These are phyloP conservation scores for Talaromyces sp. DNA, from an alignment of 2,329 filamentous ascomycete genomes.

Conservation along the genomic window DNA sequence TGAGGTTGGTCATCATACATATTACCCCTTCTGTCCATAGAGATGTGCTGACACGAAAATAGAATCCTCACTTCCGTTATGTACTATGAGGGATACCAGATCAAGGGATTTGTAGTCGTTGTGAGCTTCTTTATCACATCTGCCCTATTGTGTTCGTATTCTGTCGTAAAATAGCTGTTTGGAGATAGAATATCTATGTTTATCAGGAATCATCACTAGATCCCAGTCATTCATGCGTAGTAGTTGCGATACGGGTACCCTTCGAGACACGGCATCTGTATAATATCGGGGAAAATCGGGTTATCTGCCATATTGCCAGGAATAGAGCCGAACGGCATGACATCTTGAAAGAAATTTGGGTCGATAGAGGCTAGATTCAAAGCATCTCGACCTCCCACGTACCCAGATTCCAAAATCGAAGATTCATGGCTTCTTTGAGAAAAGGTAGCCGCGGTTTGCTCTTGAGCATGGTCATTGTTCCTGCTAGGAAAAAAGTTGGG, in stretches of 20 bases:
- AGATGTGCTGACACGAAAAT: not conserved
- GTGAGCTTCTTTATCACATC: not conserved
- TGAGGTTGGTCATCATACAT: not conserved
- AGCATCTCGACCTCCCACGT: not conserved
- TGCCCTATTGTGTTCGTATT: not conserved
- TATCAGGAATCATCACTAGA: not conserved
- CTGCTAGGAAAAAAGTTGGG: not conserved
- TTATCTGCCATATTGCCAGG: conserved; percentile 1
- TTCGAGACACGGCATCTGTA: conserved; percentile 16
- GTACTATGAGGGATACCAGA: not conserved
- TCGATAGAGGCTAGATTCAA: not conserved
- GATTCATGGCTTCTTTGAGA: not conserved
- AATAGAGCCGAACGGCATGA: not conserved
- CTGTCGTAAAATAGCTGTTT: not conserved
- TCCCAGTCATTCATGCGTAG: not conserved
- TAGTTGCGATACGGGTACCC: conserved; percentile 16
- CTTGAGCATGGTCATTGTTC: not conserved
- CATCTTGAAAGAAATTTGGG: not conserved
- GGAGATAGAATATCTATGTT: not conserved
- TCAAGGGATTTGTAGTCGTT: not conserved
- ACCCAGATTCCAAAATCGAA: not conserved
- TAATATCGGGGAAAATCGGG: conserved; percentile 12
- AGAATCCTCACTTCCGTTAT: conserved; percentile 13
- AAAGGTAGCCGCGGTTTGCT: not conserved
- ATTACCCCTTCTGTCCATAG: not conserved